phyloP scores from a whole-genome alignment of 2,329 filamentous ascomycete genomes.

The Neofusicoccum cordaticola region DNA sequence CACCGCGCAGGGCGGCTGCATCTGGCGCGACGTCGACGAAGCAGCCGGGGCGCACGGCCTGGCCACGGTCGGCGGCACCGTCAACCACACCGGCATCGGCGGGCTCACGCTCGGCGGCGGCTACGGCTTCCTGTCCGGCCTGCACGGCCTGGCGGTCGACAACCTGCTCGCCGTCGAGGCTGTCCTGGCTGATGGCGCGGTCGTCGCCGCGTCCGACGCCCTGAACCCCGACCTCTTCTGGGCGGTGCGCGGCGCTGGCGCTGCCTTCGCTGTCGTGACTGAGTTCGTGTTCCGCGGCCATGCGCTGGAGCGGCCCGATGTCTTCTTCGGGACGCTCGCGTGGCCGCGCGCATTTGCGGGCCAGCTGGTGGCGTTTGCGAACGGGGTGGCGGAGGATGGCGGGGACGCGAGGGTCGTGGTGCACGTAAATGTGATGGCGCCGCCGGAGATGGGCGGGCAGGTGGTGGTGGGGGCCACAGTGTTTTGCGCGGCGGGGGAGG shows the following conservation, averaged over 20 bases:
- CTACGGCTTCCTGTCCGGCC: slow-evolving; percentile 56
- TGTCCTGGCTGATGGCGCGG: slow-evolving; percentile 41
- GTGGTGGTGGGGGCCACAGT: neutral
- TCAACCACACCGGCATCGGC: slow-evolving; percentile 62
- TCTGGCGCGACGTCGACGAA: slow-evolving; percentile 55
- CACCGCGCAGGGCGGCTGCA: slow-evolving; percentile 50
- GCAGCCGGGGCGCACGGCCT: slow-evolving; percentile 51
- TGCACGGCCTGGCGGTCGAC: slow-evolving; percentile 55
- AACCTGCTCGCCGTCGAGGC: slow-evolving; percentile 42
- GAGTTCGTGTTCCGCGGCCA: slow-evolving; percentile 24
- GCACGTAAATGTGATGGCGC: neutral
- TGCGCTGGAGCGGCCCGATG: neutral
- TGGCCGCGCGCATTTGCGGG: neutral
- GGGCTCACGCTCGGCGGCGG: slow-evolving; percentile 56
- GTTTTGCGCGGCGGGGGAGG: neutral
- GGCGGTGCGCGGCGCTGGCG: slow-evolving; percentile 46
- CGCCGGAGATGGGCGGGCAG: neutral
- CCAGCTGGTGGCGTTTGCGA: neutral
- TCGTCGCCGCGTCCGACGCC: slow-evolving; percentile 35
- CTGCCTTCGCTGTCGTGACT: slow-evolving; percentile 43
- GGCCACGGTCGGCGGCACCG: slow-evolving; percentile 61
- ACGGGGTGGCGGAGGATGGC: neutral
- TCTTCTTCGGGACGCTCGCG: neutral
- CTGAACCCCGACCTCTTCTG: slow-evolving; percentile 36
- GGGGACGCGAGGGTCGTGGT: neutral